Percentiles rank a stretch among this genome's conserved stretches.
Conservation (phyloP, 495 filamentous ascomycete species). For the Tuber borchii region DNA sequence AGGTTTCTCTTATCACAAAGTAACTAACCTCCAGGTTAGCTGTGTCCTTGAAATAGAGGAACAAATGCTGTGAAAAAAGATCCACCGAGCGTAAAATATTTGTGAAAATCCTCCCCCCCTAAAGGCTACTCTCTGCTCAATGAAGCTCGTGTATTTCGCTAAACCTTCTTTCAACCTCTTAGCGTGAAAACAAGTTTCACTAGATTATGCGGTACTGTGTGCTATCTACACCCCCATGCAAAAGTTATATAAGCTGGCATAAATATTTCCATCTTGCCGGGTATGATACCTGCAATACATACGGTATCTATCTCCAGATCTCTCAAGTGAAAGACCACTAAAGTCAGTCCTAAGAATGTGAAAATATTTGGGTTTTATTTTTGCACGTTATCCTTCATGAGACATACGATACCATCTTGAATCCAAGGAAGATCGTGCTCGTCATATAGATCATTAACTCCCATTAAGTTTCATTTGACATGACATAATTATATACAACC, state of each 20-base stretch:
- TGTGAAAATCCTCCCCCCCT: no score
- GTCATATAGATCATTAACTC: not conserved
- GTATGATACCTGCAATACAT: not conserved
- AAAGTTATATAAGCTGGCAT: not conserved
- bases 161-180: no score
- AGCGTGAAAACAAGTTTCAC: no score
- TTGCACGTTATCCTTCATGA: not conserved
- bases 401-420: not conserved
- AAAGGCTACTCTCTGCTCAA: no score
- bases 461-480: not conserved
- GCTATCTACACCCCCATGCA: not conserved
- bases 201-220: no score
- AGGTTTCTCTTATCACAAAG: no score
- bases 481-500: not conserved
- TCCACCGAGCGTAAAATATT: no score
- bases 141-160: no score
- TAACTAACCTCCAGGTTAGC: no score
- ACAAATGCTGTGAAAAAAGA: no score
- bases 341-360: not conserved
- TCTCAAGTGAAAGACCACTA: not conserved
- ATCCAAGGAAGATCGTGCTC: not conserved
- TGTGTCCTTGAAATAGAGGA: no score
- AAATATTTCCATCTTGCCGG: not conserved
- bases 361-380: not conserved
- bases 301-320: not conserved